These are phyloP conservation scores for Theileria annulata DNA, from an alignment of 169 alveolate species.

Conservation along the genomic window DNA sequence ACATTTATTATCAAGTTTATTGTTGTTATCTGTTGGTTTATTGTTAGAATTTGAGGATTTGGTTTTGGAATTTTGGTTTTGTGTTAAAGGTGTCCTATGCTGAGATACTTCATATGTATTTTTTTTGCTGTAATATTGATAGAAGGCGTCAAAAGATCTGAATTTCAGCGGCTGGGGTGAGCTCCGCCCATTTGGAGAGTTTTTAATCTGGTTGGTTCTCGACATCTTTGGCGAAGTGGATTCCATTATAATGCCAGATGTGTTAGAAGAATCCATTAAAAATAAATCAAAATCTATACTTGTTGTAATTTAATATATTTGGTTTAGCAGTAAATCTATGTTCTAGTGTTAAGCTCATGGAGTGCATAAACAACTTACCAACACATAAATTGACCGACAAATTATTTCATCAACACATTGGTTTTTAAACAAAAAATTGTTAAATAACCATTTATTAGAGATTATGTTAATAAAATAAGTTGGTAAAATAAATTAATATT, in stretches of 20 bases:
- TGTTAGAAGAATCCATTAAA: background rate
- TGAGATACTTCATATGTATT: slow-evolving; percentile 7
- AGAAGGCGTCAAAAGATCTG: slow-evolving; percentile 51
- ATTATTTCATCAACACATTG: too few relatives aligned
- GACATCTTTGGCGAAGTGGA: background rate
- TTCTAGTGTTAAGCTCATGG: background rate
- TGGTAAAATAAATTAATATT: background rate
- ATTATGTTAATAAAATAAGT: background rate
- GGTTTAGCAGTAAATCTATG: background rate
- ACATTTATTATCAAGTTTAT: background rate
- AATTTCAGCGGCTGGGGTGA: slow-evolving; percentile 28
- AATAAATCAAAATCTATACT: background rate
- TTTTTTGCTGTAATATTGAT: slow-evolving; percentile 22
- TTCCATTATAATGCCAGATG: background rate
- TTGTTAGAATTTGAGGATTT: background rate
- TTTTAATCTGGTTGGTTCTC: background rate
- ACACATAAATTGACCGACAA: too few relatives aligned
- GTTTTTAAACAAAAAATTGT: too few relatives aligned
- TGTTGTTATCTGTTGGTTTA: background rate
- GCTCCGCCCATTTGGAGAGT: background rate
- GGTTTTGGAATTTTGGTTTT: background rate
- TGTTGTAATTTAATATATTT: background rate
- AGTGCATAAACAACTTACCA: slow-evolving; percentile 4
- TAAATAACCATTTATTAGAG: too few relatives aligned
- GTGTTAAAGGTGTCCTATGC: too few relatives aligned